These are phyloP conservation scores for Mrakia gelida DNA, from an alignment of 768 basidiomycete genomes.

Conservation along the genomic window DNA sequence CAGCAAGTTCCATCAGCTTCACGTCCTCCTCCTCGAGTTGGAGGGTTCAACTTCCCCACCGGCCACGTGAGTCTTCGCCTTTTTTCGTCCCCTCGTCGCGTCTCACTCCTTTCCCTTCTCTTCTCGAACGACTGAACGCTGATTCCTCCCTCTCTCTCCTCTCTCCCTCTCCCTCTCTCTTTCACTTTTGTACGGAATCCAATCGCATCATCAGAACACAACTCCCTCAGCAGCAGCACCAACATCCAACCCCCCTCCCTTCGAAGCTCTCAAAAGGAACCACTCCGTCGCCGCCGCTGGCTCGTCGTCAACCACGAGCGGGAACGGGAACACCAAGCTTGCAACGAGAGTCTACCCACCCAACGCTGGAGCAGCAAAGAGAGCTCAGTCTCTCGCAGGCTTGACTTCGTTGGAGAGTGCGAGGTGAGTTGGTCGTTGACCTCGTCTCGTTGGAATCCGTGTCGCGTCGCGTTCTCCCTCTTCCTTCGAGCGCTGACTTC, in stretches of 20 bases:
- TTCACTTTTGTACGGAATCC: too few relatives aligned
- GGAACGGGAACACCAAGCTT: too few relatives aligned
- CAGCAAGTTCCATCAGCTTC: not conserved
- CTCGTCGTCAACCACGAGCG: too few relatives aligned
- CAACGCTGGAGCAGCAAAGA: not conserved
- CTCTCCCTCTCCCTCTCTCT: not conserved
- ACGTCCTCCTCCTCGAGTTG: not conserved
- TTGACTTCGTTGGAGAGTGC: not conserved
- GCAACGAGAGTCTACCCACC: not conserved
- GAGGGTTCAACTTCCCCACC: conserved; percentile 3
- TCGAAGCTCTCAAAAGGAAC: not conserved
- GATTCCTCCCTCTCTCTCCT: too few relatives aligned
- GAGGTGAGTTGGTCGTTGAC: not conserved
- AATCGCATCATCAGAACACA: not conserved
- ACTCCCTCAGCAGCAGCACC: not conserved
- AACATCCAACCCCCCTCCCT: not conserved
- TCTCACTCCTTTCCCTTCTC: too few relatives aligned
- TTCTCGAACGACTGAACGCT: too few relatives aligned
- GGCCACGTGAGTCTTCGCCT: not conserved
- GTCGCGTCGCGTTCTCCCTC: not conserved
- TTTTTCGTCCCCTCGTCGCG: not conserved
- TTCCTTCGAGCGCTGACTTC: not conserved
- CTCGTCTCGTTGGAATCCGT: too few relatives aligned
- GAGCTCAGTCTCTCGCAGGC: not conserved
- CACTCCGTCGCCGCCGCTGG: conserved; percentile 8